Base-by-base conservation (phyloP, 305 asterid species). In the Rubia peregrina region DNA sequence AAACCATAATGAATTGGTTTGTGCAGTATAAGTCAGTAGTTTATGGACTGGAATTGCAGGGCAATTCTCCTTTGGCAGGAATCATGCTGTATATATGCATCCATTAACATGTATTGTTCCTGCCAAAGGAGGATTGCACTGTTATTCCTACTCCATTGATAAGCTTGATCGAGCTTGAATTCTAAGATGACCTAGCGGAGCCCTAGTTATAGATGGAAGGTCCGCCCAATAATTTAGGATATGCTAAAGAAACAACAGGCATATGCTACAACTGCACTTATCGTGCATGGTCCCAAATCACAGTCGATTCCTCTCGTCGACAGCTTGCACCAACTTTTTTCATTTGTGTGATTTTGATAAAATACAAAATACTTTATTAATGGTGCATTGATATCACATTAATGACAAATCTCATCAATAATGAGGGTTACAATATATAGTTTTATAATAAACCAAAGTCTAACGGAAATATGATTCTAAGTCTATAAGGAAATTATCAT, bases 21-120 rank as follows among this genome's bases (percentile, higher is more conserved):
- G 19, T 48, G 53, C 17, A 5, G n/a, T 17, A 6, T 53, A 1
- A 6, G 10, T 17, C 3, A 53, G n/a, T n/a, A 53, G 19, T 53
- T 6, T 7, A 53, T 53, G 63, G 63, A 19, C 4, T 57, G 63
- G 82, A 87, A 83, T 79, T 70, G 76, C 90, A 83, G 90, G 88
- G 83, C 86, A 85, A 84, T 79, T 87, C 93, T 87, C 90, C 84
- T 85, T 82, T 80, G 89, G 90, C 87, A 82, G 76, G 55, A 53
- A 53, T 9, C 22, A 9, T 7, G 24, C 6, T 17, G 24, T n/a
- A 53, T 6, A 53, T 6, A 53, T 53, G 24, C 59, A n/a, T n/a
- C 9, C 12, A 43, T 7, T 43, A 53, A 53, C 9, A 53, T 53
- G 8, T 53, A 5, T 2, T 53, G 24, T 53, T 53, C 24, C 22